phyloP scores from a whole-genome alignment of 805 yeast genomes.

The Pichia scutulata region DNA sequence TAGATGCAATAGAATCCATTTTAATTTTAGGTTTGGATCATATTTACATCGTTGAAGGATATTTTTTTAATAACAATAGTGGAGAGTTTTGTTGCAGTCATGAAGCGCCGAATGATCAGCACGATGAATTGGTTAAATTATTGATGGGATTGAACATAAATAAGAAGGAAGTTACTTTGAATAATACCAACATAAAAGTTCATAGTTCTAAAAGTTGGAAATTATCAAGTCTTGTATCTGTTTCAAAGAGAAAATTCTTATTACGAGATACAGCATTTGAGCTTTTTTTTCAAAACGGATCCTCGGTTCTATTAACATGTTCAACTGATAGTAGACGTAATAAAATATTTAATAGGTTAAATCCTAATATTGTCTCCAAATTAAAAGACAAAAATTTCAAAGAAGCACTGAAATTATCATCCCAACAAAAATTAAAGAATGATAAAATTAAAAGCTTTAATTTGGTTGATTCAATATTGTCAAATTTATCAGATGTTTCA shows the following conservation, averaged over 20 bases:
- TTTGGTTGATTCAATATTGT: slow-evolving; percentile 10
- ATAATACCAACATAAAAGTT: slow-evolving; percentile 9
- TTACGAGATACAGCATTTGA: slow-evolving; percentile 78
- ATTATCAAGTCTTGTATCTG: slow-evolving; percentile 48
- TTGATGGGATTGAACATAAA: slow-evolving; percentile 33
- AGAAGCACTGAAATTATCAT: slow-evolving; percentile 45
- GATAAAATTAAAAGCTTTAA: background rate
- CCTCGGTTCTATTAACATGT: slow-evolving; percentile 62
- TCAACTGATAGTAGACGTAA: slow-evolving; percentile 48
- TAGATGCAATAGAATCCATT: slow-evolving; percentile 70
- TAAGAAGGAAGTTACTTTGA: slow-evolving; percentile 1
- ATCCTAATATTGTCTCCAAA: slow-evolving; percentile 40
- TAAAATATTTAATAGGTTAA: slow-evolving; percentile 41
- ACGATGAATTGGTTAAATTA: slow-evolving; percentile 65
- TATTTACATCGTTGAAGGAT: slow-evolving; percentile 62
- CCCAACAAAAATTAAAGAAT: slow-evolving; percentile 20
- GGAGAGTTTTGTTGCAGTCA: slow-evolving; percentile 55
- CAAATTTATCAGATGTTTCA: slow-evolving; percentile 13
- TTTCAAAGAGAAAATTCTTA: slow-evolving; percentile 68
- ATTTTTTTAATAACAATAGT: slow-evolving; percentile 41
- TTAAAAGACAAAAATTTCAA: slow-evolving; percentile 49
- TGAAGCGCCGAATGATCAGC: slow-evolving; percentile 52
- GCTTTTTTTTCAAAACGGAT: slow-evolving; percentile 65
- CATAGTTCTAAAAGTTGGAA: slow-evolving; percentile 57
- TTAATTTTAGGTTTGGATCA: slow-evolving; percentile 60